Percentiles rank a stretch among this genome's conserved stretches.
Evolutionary conservation across 495 filamentous ascomycete species (phyloP).

Genomic region (Podospora appendiculata): DNA sequence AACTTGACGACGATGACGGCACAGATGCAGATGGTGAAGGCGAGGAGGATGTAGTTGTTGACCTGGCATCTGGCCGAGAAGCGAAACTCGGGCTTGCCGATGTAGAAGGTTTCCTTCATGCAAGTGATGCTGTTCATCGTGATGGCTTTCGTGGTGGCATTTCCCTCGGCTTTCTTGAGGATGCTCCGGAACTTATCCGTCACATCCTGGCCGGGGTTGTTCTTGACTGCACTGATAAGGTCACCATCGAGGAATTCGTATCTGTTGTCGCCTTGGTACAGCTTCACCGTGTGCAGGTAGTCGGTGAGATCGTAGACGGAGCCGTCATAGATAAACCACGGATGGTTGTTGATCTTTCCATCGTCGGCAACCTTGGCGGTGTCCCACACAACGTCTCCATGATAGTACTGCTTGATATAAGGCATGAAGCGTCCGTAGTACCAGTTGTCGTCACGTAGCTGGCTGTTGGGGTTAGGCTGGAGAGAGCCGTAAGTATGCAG

Average conservation of each 20-base stretch:
- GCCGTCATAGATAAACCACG: constrained; percentile 71
- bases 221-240: constrained; percentile 57
- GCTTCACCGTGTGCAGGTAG: constrained; percentile 71
- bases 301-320: constrained; percentile 84
- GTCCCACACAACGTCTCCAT: constrained; percentile 73
- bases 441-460: constrained; percentile 61
- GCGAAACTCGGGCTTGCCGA: constrained; percentile 80
- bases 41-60: constrained; percentile 86
- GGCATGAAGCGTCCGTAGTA: constrained; percentile 68
- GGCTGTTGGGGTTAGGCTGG: constrained; percentile 43
- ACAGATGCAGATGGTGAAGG: constrained; percentile 76
- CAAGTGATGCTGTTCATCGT: constrained; percentile 61
- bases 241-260: constrained; percentile 63
- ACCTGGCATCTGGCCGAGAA: constrained; percentile 67
- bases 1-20: constrained; percentile 81
- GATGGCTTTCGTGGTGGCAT: constrained; percentile 28
- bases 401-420: constrained; percentile 74
- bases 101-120: constrained; percentile 75
- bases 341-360: constrained; percentile 58
- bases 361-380: constrained; percentile 44
- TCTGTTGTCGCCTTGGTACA: constrained; percentile 24
- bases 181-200: constrained; percentile 52
- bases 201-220: constrained; percentile 73
- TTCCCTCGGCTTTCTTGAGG: constrained; percentile 22
- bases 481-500: constrained; percentile 59